Evolutionary conservation across 2,329 filamentous ascomycete species (phyloP).

Genomic region (Amylocarpus encephaloides): DNA sequence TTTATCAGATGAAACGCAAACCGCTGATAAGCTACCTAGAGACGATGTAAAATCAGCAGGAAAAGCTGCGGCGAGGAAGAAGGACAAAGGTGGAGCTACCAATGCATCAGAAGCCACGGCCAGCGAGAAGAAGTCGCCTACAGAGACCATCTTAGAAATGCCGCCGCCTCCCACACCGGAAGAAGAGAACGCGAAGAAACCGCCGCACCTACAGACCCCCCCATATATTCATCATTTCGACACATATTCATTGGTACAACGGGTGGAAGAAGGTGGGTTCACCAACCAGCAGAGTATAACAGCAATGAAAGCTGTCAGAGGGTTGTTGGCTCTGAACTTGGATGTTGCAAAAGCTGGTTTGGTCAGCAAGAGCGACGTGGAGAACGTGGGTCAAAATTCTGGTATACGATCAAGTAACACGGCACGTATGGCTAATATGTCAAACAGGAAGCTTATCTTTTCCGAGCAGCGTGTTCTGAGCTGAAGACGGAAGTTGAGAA

Average conservation of each 20-base stretch:
- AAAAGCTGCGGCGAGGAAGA: background rate
- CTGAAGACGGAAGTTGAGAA: slow-evolving; percentile 81
- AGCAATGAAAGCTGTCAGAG: slow-evolving; percentile 86
- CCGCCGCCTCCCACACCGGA: slow-evolving; percentile 36
- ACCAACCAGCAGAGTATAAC: slow-evolving; percentile 68
- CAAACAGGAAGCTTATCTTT: slow-evolving; percentile 73
- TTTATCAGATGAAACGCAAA: slow-evolving; percentile 25
- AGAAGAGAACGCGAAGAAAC: slow-evolving; percentile 38
- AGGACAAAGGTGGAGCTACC: slow-evolving; percentile 6
- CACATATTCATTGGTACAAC: slow-evolving; percentile 80
- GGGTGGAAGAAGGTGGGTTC: slow-evolving; percentile 67
- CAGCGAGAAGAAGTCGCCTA: slow-evolving; percentile 31
- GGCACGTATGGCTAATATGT: too few species aligned
- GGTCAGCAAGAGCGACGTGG: slow-evolving; percentile 85
- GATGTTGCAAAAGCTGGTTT: slow-evolving; percentile 72
- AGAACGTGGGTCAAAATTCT: slow-evolving; percentile 52
- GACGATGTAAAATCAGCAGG: slow-evolving; percentile 10
- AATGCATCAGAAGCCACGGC: slow-evolving; percentile 32
- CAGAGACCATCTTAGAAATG: slow-evolving; percentile 47
- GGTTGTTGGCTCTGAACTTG: slow-evolving; percentile 70
- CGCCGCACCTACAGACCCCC: slow-evolving; percentile 64
- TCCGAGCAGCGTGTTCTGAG: slow-evolving; percentile 89
- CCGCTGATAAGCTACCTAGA: slow-evolving; percentile 20
- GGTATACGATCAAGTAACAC: too few species aligned
- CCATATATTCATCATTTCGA: slow-evolving; percentile 96